phyloP scores from a whole-genome alignment of 2,329 filamentous ascomycete species.

The Venturia asperata region DNA sequence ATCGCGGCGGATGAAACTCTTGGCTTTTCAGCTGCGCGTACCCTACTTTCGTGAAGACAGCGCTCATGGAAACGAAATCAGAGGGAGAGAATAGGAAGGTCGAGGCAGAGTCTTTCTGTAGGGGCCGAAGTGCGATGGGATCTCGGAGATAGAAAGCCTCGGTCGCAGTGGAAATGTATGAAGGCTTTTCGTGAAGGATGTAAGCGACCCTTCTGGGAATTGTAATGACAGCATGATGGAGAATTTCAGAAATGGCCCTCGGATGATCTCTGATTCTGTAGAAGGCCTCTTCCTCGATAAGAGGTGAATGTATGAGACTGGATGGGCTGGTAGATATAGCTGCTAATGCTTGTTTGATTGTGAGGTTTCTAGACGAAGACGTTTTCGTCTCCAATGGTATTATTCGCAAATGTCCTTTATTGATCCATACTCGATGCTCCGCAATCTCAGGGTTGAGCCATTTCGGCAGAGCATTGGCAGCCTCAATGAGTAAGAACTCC shows the following conservation, averaged over 20 bases:
- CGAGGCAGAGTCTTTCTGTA: conserved; percentile 45
- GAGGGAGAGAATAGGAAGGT: conserved; percentile 61
- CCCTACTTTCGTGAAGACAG: conserved; percentile 78
- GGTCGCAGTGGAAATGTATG: conserved; percentile 71
- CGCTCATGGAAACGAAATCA: conserved; percentile 72
- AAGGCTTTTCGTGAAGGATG: conserved; percentile 66
- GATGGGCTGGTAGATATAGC: conserved; percentile 52
- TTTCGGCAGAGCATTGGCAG: conserved; percentile 74
- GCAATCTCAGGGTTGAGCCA: conserved; percentile 93
- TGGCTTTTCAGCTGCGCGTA: conserved; percentile 89
- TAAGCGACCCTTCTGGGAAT: conserved; percentile 78
- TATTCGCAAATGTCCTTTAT: conserved; percentile 66
- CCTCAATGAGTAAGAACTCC: conserved; percentile 91
- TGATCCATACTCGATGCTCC: conserved; percentile 81
- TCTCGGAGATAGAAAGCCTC: conserved; percentile 93
- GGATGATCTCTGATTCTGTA: conserved; percentile 83
- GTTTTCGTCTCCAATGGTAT: conserved; percentile 45
- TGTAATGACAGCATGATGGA: conserved; percentile 67
- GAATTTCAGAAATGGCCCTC: conserved; percentile 59
- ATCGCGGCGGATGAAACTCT: conserved; percentile 60
- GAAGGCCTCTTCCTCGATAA: conserved; percentile 83
- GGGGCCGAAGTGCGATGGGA: conserved; percentile 62
- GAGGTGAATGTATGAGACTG: conserved; percentile 60
- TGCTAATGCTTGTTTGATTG: conserved; percentile 56
- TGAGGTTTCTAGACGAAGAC: conserved; percentile 42